Conservation (phyloP, 805 yeast species). For the Kuraishia molischiana region DNA sequence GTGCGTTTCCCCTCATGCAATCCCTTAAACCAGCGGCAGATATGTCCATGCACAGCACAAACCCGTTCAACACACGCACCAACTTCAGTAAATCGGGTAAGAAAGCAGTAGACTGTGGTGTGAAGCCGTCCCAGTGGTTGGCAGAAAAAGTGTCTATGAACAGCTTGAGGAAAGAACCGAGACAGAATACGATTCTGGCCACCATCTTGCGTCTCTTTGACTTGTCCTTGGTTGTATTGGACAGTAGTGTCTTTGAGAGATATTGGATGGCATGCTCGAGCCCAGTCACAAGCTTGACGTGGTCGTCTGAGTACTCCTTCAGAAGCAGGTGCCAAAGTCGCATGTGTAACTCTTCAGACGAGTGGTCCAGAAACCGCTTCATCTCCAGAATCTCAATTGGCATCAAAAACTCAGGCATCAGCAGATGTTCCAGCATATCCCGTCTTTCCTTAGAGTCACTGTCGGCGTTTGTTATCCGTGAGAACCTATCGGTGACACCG, state of each 20-base stretch:
- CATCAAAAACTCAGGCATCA: constrained; percentile 18
- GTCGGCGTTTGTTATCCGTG: constrained; percentile 32
- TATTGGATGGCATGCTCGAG: no score
- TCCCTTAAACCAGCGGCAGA: constrained; percentile 30
- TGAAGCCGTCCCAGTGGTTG: constrained; percentile 21
- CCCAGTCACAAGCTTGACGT: no score
- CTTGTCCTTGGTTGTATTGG: constrained; percentile 12
- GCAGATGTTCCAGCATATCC: constrained; percentile 38
- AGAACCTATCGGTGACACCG: constrained; percentile 57
- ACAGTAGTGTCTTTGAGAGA: no score
- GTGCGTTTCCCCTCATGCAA: constrained; percentile 9
- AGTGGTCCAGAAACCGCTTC: constrained; percentile 44
- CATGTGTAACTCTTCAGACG: constrained; percentile 58
- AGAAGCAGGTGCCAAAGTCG: constrained; percentile 71
- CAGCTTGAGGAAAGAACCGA: constrained; percentile 14
- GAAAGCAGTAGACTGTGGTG: neutral
- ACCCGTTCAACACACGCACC: constrained; percentile 28
- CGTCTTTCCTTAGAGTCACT: constrained; percentile 14
- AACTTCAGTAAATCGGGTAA: constrained; percentile 10
- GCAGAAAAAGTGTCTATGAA: constrained; percentile 10
- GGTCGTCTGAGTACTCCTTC: constrained; percentile 38
- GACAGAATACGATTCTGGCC: constrained; percentile 40
- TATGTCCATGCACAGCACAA: constrained; percentile 42
- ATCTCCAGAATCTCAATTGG: constrained; percentile 39
- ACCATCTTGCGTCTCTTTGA: constrained; percentile 30